Evolutionary conservation across 495 filamentous ascomycete species (phyloP).

Genomic region (Penicillium ochrochloron): DNA sequence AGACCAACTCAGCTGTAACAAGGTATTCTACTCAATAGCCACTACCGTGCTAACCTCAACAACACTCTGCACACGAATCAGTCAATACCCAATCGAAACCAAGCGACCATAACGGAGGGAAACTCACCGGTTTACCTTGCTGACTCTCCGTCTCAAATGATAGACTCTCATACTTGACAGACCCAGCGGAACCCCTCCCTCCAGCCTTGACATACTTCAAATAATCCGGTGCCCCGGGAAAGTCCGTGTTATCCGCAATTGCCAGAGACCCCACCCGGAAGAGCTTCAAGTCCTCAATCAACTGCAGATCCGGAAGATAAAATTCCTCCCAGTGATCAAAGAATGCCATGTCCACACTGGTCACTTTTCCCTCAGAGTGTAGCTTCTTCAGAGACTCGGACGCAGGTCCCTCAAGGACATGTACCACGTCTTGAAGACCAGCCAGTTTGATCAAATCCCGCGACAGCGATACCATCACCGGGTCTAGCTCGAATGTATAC

Average conservation of each 20-base stretch:
- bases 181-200: slow-evolving; percentile 21
- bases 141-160: slow-evolving; percentile 18
- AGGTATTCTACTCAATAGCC: slow-evolving; percentile 11
- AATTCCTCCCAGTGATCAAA: slow-evolving; percentile 41
- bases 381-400: slow-evolving; percentile 33
- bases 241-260: slow-evolving; percentile 26
- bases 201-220: slow-evolving; percentile 35
- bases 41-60: slow-evolving; percentile 31
- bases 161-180: slow-evolving; percentile 30
- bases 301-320: slow-evolving; percentile 38
- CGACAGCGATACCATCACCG: slow-evolving; percentile 29
- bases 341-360: slow-evolving; percentile 39
- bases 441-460: slow-evolving; percentile 34
- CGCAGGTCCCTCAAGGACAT: slow-evolving; percentile 37
- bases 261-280: slow-evolving; percentile 29
- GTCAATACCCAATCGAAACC: slow-evolving; percentile 3
- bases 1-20: neutral
- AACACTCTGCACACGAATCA: slow-evolving; percentile 24
- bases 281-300: slow-evolving; percentile 34
- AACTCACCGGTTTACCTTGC: slow-evolving; percentile 25
- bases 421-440: slow-evolving; percentile 33
- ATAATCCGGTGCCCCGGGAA: slow-evolving; percentile 36
- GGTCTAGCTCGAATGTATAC: slow-evolving; percentile 40
- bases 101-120: neutral
- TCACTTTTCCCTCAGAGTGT: slow-evolving; percentile 27